These are phyloP conservation scores for Penicillium sp. DNA, from an alignment of 2,329 filamentous ascomycete genomes.

Conservation along the genomic window DNA sequence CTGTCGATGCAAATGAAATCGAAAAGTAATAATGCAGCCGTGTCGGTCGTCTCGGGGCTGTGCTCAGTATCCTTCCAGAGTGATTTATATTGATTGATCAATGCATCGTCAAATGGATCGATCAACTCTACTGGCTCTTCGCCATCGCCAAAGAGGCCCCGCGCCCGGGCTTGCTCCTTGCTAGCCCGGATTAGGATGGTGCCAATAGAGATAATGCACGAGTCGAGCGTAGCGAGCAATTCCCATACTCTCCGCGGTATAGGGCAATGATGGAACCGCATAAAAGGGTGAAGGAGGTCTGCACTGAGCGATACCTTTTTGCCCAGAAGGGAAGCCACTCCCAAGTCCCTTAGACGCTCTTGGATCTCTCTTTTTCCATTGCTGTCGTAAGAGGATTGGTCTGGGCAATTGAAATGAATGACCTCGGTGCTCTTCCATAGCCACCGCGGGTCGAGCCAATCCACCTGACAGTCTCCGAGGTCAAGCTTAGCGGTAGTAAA, in stretches of 20 bases:
- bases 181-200: not conserved
- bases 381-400: not conserved
- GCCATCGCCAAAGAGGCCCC: slow-evolving; percentile 2
- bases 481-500: too few relatives aligned
- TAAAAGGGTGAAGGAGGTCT: slow-evolving; percentile 5
- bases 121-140: slow-evolving; percentile 4
- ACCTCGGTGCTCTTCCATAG: not conserved
- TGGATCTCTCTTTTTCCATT: not conserved
- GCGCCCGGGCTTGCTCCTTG: not conserved
- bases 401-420: slow-evolving; percentile 2
- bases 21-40: slow-evolving; percentile 1
- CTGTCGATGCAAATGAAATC: not conserved
- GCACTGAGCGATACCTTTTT: slow-evolving; percentile 6
- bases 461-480: too few relatives aligned
- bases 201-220: not conserved
- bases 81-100: not conserved
- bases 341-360: not conserved
- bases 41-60: not conserved
- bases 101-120: not conserved
- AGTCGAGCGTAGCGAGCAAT: too few relatives aligned
- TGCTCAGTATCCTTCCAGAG: not conserved
- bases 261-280: slow-evolving; percentile 2
- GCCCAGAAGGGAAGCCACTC: not conserved
- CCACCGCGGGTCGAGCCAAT: not conserved
- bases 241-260: too few relatives aligned